Evolutionary conservation across 176 grass and related monocot species (phyloP).

Genomic region (Poa annua): DNA sequence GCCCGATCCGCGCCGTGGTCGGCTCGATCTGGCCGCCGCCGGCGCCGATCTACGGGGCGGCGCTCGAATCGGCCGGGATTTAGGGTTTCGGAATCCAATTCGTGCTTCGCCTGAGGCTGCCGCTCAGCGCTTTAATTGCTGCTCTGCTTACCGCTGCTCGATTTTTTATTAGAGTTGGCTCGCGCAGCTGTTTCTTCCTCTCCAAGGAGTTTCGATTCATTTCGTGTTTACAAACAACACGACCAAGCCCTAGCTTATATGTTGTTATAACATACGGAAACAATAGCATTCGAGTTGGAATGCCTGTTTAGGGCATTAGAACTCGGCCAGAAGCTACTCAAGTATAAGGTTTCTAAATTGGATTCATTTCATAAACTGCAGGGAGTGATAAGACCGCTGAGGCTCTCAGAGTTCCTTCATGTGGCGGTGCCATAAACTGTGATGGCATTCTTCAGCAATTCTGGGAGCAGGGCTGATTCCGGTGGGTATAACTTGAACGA

Average conservation of each 20-base stretch:
- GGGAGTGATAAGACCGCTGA: conserved; percentile 49
- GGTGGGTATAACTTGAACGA: conserved; percentile 79
- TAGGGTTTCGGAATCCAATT: conserved; percentile 51
- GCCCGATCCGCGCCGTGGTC: conserved; percentile 50
- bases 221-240: neutral
- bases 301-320: conserved; percentile 15
- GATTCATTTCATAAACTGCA: conserved; percentile 64
- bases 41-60: conserved; percentile 45
- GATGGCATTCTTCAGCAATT: conserved; percentile 98
- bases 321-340: conserved; percentile 32
- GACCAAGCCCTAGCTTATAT: conserved; percentile 28
- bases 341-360: conserved; percentile 43
- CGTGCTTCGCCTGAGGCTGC: conserved; percentile 21
- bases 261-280: neutral
- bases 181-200: neutral
- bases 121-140: neutral
- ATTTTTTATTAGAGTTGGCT: conserved; percentile 43
- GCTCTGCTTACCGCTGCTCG: conserved; percentile 27
- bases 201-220: conserved; percentile 23
- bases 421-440: conserved; percentile 42
- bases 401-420: conserved; percentile 45
- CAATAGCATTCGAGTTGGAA: conserved; percentile 14
- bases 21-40: conserved; percentile 53
- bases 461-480: conserved; percentile 68
- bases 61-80: conserved; percentile 37